Conservation (phyloP, 2,329 filamentous ascomycete species). For the Penicillium sp. region DNA sequence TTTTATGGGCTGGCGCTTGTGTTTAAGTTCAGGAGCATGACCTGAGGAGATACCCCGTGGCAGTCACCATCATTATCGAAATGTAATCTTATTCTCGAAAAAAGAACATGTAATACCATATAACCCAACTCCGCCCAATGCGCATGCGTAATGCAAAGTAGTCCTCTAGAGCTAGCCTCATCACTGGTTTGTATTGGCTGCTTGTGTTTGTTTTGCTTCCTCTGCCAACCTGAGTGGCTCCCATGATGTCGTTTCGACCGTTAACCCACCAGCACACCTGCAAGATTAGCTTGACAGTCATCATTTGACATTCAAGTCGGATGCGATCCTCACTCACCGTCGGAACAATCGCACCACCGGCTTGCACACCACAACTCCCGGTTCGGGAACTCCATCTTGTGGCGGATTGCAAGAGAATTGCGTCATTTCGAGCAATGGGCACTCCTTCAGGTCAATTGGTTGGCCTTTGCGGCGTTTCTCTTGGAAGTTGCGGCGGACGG, state of each 20-base stretch:
- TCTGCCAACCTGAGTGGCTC: slow-evolving; percentile 44
- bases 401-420: slow-evolving; percentile 63
- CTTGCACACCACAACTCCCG: slow-evolving; percentile 52
- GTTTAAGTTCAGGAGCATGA: slow-evolving; percentile 18
- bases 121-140: slow-evolving; percentile 19
- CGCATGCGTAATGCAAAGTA: slow-evolving; percentile 8
- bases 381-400: slow-evolving; percentile 41
- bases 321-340: slow-evolving; percentile 46
- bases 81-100: slow-evolving; percentile 13
- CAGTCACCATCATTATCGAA: slow-evolving; percentile 16
- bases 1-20: slow-evolving; percentile 18
- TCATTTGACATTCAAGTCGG: neutral
- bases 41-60: slow-evolving; percentile 38
- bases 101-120: slow-evolving; percentile 7
- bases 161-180: neutral
- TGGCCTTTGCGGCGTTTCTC: slow-evolving; percentile 53
- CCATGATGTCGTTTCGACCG: slow-evolving; percentile 63
- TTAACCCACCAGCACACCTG: slow-evolving; percentile 54
- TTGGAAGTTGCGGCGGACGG: slow-evolving; percentile 44
- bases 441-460: slow-evolving; percentile 53
- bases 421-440: slow-evolving; percentile 58
- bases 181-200: slow-evolving; percentile 27
- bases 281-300: slow-evolving; percentile 8
- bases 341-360: slow-evolving; percentile 60
- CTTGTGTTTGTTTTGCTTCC: slow-evolving; percentile 32